Conservation (phyloP, 257 asterid species). For the Ballota nigra region DNA sequence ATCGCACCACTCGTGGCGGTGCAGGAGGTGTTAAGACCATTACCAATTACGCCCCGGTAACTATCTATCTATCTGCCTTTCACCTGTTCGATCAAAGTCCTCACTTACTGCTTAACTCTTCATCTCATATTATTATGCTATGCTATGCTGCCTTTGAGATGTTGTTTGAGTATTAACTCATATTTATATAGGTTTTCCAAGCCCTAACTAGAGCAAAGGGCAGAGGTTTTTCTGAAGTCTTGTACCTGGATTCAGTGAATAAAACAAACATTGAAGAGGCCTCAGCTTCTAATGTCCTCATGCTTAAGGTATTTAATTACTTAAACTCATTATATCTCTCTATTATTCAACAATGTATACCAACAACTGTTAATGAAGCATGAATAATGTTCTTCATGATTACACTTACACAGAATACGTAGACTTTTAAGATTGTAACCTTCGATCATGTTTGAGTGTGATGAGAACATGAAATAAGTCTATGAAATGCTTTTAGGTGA, state of each 20-base stretch:
- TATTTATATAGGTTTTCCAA: slow-evolving; percentile 50
- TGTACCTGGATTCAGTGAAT: slow-evolving; percentile 61
- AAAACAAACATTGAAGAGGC: slow-evolving; percentile 70
- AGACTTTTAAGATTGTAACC: no score
- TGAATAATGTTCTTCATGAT: no score
- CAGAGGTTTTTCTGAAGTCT: slow-evolving; percentile 71
- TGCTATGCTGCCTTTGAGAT: background rate
- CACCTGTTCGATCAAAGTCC: slow-evolving; percentile 24
- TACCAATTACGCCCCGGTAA: slow-evolving; percentile 80
- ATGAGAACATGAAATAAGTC: background rate
- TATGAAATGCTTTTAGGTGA: background rate
- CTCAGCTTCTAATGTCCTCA: slow-evolving; percentile 65
- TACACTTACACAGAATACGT: no score
- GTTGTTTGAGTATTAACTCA: background rate
- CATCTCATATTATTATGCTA: no score
- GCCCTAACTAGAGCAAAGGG: slow-evolving; percentile 47
- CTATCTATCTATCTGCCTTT: slow-evolving; percentile 12
- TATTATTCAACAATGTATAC: no score
- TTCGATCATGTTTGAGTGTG: background rate
- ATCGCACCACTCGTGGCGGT: slow-evolving; percentile 73
- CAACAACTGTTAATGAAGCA: no score
- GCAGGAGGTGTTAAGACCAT: slow-evolving; percentile 82
- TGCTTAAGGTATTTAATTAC: slow-evolving; percentile 47
- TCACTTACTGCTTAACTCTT: background rate
- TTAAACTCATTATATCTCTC: background rate